Percentiles rank a stretch among this genome's conserved stretches.
Evolutionary conservation across 2,329 filamentous ascomycete species (phyloP).

Genomic region (Coniosporium tulheliwenetii): DNA sequence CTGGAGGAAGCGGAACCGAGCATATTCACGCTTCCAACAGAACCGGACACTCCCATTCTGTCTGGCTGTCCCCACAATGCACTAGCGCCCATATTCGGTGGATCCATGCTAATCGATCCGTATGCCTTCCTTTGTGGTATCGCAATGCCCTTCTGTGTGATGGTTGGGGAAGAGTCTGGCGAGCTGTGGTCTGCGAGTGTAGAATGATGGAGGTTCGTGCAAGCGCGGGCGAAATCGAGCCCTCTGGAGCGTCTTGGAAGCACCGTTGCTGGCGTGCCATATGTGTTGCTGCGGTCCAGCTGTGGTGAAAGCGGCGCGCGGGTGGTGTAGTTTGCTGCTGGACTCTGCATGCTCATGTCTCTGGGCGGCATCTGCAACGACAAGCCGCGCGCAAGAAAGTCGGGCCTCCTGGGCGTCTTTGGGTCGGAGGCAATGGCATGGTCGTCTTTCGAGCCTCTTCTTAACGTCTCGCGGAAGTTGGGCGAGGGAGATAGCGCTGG

Average conservation of each 20-base stretch:
- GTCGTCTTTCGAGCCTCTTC: slow-evolving; percentile 27
- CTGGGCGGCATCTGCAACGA: slow-evolving; percentile 53
- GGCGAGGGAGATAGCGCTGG: slow-evolving; percentile 28
- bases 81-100: slow-evolving; percentile 4
- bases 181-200: slow-evolving; percentile 79
- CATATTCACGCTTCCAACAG: slow-evolving; percentile 65
- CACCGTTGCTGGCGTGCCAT: slow-evolving; percentile 75
- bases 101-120: slow-evolving; percentile 4
- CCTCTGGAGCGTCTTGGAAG: slow-evolving; percentile 79
- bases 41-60: slow-evolving; percentile 60
- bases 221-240: slow-evolving; percentile 83
- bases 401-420: slow-evolving; percentile 53
- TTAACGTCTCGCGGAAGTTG: slow-evolving; percentile 22
- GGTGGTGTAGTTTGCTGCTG: slow-evolving; percentile 34
- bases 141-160: slow-evolving; percentile 50
- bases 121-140: slow-evolving; percentile 38
- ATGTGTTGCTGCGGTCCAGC: slow-evolving; percentile 69
- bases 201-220: slow-evolving; percentile 89
- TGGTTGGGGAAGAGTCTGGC: slow-evolving; percentile 78
- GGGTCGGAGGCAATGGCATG: slow-evolving; percentile 22
- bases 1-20: slow-evolving; percentile 67
- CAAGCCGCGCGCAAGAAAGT: slow-evolving; percentile 46
- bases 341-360: slow-evolving; percentile 28
- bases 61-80: slow-evolving; percentile 31
- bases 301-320: slow-evolving; percentile 67